A percentile compares a stretch with the other conserved stretches of the same genome.
phyloP scores from a whole-genome alignment of 1,139 yeast genomes.

The Sugiyamaella paludigena region DNA sequence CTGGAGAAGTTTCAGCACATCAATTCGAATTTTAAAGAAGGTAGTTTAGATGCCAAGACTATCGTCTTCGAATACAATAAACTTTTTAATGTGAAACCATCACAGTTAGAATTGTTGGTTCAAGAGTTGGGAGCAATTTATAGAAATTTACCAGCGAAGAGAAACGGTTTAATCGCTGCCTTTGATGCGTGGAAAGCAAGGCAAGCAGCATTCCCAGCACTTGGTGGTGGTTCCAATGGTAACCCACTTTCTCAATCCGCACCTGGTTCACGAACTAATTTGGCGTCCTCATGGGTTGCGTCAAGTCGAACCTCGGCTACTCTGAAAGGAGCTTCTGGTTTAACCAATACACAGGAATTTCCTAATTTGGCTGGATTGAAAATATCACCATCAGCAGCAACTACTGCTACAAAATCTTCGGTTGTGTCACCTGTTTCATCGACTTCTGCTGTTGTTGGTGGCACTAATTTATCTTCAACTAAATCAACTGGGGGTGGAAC shows the following conservation, averaged over 20 bases:
- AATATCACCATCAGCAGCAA: neutral
- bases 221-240: slow-evolving; percentile 8
- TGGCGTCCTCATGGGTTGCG: slow-evolving; percentile 14
- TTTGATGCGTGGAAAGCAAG: slow-evolving; percentile 22
- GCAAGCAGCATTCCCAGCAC: slow-evolving; percentile 16
- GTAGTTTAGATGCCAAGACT: slow-evolving; percentile 49
- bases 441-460: slow-evolving; percentile 1
- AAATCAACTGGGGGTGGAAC: neutral
- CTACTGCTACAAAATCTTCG: neutral
- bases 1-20: slow-evolving; percentile 50
- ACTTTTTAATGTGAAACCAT: slow-evolving; percentile 45
- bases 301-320: slow-evolving; percentile 5
- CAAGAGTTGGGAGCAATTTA: slow-evolving; percentile 45
- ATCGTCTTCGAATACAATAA: slow-evolving; percentile 50
- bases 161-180: slow-evolving; percentile 20
- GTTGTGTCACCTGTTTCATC: neutral
- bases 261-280: slow-evolving; percentile 14
- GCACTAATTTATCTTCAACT: neutral
- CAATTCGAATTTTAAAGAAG: slow-evolving; percentile 50
- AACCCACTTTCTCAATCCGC: slow-evolving; percentile 1
- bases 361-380: slow-evolving; percentile 16
- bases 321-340: slow-evolving; percentile 1
- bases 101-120: slow-evolving; percentile 48
- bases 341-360: slow-evolving; percentile 10
- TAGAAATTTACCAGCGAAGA: slow-evolving; percentile 14